Conservation (phyloP, 1,284 basidiomycete genomes). For the Leccinum ponderosum region DNA sequence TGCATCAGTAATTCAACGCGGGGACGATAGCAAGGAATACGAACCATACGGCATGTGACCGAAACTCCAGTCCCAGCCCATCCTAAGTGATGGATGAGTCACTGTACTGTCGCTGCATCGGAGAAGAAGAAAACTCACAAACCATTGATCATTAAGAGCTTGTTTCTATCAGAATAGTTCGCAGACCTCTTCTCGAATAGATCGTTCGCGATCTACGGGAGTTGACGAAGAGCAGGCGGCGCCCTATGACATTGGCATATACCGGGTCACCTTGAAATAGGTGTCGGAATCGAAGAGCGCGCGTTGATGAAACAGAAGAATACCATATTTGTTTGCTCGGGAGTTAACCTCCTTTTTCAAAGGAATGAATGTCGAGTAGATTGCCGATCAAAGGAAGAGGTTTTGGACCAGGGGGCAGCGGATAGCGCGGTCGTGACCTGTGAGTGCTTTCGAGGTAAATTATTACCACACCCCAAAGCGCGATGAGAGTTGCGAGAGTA, state of each 20-base stretch:
- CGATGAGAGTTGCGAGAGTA: slow-evolving; percentile 22
- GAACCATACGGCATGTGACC: slow-evolving; percentile 51
- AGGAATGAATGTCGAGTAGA: slow-evolving; percentile 24
- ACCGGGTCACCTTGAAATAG: slow-evolving; percentile 28
- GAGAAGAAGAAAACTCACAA: not conserved
- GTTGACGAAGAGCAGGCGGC: slow-evolving; percentile 34
- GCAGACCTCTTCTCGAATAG: slow-evolving; percentile 36
- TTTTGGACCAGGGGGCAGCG: slow-evolving; percentile 34
- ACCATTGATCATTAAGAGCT: slow-evolving; percentile 35
- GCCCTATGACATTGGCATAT: slow-evolving; percentile 3
- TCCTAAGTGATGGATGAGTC: slow-evolving; percentile 30
- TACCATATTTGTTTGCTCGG: slow-evolving; percentile 32
- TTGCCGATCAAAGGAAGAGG: slow-evolving; percentile 36
- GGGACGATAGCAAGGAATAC: not conserved
- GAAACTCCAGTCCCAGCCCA: slow-evolving; percentile 55
- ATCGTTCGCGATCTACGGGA: slow-evolving; percentile 35
- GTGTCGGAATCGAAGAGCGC: not conserved
- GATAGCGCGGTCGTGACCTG: slow-evolving; percentile 10
- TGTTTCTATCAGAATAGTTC: slow-evolving; percentile 35
- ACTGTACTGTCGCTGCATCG: too few species aligned
- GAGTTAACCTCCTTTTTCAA: too few species aligned
- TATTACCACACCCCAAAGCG: slow-evolving; percentile 19
- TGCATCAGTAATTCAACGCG: not conserved
- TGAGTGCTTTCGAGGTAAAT: slow-evolving; percentile 22
- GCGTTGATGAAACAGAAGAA: not conserved